Base-by-base conservation (phyloP, 2,329 filamentous ascomycete species). In the Chaetothyriales sp. region DNA sequence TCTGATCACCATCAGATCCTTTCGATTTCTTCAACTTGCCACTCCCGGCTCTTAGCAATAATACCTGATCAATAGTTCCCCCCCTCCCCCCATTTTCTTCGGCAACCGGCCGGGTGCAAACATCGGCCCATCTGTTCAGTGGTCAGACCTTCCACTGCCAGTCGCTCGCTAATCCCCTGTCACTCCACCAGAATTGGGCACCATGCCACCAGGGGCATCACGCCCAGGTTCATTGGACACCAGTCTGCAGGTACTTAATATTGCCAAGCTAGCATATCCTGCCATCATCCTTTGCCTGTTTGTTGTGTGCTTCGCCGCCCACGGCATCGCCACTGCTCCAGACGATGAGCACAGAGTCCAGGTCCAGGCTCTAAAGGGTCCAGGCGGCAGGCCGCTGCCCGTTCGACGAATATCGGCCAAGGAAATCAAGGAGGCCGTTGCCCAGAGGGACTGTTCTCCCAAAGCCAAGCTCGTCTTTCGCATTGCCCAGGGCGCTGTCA, bases 331-430 rank as follows among this genome's bases (percentile, higher is more conserved):
- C 54, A 70, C 73, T 18, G 73, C 77, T 43, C 59, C 74, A 66
- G 58, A 70, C 70, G 59, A 69, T 72, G 56, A 67, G 67, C 56
- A 66, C 70, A 60, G 57, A 48, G 57, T 61, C 51, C 50, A 54
- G 22, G 56, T 61, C 20, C 56, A 59, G 33, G 49, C 59, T 10
- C 55, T 59, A 54, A 51, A 76, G 50, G 89, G 89, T n/a, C 89
- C 89, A 1, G 89, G 87, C 51, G 90, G 89, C 59, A 89, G 94
- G 66, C 88, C 88, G 33, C 73, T 95, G 50, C 89, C 88, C 54
- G 85, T 81, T 64, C 80, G 73, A 70, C 73, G 69, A 66, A 76
- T 65, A 64, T 68, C 66, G 58, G 72, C 69, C 66, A 70, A 67
- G 62, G 72, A 68, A 64, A 71, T 71, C 57, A 72, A 73, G 61